phyloP scores from a whole-genome alignment of 768 basidiomycete genomes.

The Podaxis rugospora region DNA sequence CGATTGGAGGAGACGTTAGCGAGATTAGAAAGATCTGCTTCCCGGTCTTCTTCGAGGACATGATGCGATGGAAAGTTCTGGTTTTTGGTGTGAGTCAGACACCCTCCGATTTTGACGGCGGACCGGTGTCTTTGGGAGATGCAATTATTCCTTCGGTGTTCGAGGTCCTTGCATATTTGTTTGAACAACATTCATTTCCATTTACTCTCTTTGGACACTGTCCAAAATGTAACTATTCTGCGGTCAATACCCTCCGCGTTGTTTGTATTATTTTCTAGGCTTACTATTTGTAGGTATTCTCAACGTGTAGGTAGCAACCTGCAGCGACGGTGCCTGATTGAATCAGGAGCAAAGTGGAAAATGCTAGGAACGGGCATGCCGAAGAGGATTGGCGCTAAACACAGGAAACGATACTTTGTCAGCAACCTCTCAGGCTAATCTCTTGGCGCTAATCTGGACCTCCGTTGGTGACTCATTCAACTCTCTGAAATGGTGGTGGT shows the following conservation, averaged over 20 bases:
- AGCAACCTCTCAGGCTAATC: not conserved
- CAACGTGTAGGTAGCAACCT: not conserved
- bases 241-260: not conserved
- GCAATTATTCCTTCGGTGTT: not conserved
- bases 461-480: not conserved
- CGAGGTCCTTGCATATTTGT: not conserved
- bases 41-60: not conserved
- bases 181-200: not conserved
- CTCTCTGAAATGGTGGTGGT: not conserved
- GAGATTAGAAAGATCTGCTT: conserved; percentile 31
- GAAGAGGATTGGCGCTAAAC: not conserved
- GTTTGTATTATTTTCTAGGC: not conserved
- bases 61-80: not conserved
- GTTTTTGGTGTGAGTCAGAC: not conserved
- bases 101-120: not conserved
- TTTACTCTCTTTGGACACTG: not conserved
- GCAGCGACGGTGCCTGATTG: not conserved
- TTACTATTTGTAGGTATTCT: not conserved
- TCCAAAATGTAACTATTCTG: not conserved
- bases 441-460: not conserved
- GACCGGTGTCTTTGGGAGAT: not conserved
- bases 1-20: conserved; percentile 54
- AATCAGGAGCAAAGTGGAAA: not conserved
- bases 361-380: not conserved
- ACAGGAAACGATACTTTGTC: not conserved